Conservation (phyloP, 83 land plant genomes). For the Thuja plicata region DNA sequence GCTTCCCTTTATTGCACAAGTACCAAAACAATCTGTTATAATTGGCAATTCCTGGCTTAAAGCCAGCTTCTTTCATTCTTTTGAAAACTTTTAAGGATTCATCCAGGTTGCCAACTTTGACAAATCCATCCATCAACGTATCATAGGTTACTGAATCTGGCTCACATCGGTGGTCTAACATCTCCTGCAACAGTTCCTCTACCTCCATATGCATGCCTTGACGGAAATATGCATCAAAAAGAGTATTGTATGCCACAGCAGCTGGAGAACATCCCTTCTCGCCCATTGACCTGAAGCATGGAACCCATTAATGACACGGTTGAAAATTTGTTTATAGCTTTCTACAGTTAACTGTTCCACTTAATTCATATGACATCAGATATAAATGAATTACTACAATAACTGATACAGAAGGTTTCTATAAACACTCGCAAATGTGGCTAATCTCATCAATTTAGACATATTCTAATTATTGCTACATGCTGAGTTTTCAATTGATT, state of each 20-base stretch:
- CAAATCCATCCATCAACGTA: conserved; percentile 50
- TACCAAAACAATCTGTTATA: conserved; percentile 40
- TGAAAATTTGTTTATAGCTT: not conserved
- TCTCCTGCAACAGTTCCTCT: conserved; percentile 40
- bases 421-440: not conserved
- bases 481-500: not conserved
- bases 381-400: not conserved
- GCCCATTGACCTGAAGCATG: not conserved
- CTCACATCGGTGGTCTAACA: conserved; percentile 39
- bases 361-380: not conserved
- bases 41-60: conserved; percentile 28
- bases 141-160: conserved; percentile 48
- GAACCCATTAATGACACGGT: not conserved
- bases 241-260: conserved; percentile 29
- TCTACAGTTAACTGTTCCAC: not conserved
- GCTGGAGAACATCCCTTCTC: conserved; percentile 5
- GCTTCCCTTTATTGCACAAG: conserved; percentile 34
- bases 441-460: not conserved
- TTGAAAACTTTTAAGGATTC: conserved; percentile 44
- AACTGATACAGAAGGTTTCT: not conserved
- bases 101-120: conserved; percentile 27
- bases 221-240: conserved; percentile 42
- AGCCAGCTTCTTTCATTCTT: conserved; percentile 36
- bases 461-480: not conserved
- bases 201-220: conserved; percentile 44